These are phyloP conservation scores for Lentinula edodes DNA, from an alignment of 768 basidiomycete genomes.

Conservation along the genomic window DNA sequence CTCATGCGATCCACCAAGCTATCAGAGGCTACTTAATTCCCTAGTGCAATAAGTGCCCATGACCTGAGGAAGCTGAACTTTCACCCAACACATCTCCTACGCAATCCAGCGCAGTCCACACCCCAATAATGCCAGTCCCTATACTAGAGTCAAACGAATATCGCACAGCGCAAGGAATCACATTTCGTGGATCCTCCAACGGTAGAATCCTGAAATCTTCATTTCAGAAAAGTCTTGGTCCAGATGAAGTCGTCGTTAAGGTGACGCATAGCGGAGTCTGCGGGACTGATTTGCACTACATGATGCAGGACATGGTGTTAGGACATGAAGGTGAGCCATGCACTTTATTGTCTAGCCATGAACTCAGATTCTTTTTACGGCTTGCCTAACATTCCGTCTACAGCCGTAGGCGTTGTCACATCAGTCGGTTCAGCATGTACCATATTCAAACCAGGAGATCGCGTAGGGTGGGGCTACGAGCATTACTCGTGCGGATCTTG, in stretches of 20 bases:
- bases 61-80: too few relatives aligned
- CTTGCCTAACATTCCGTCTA: not conserved
- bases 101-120: not conserved
- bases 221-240: not conserved
- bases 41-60: too few relatives aligned
- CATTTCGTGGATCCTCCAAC: not conserved
- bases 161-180: not conserved
- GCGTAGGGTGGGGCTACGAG: constrained; percentile 29
- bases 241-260: constrained; percentile 4
- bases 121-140: not conserved
- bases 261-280: constrained; percentile 21
- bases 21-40: too few relatives aligned
- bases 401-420: constrained; percentile 22
- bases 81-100: too few relatives aligned
- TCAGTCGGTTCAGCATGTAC: constrained; percentile 16
- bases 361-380: not conserved
- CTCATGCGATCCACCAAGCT: not conserved
- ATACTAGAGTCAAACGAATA: not conserved
- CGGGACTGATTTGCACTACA: constrained; percentile 29
- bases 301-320: constrained; percentile 23
- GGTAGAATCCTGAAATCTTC: not conserved
- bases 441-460: constrained; percentile 19
- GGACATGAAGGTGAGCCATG: constrained; percentile 26
- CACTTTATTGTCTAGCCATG: not conserved
- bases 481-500: constrained; percentile 25